A percentile compares a stretch with the other conserved stretches of the same genome.
These are phyloP conservation scores for Casuarina glauca DNA, from an alignment of 306 rosid species.

Conservation along the genomic window DNA sequence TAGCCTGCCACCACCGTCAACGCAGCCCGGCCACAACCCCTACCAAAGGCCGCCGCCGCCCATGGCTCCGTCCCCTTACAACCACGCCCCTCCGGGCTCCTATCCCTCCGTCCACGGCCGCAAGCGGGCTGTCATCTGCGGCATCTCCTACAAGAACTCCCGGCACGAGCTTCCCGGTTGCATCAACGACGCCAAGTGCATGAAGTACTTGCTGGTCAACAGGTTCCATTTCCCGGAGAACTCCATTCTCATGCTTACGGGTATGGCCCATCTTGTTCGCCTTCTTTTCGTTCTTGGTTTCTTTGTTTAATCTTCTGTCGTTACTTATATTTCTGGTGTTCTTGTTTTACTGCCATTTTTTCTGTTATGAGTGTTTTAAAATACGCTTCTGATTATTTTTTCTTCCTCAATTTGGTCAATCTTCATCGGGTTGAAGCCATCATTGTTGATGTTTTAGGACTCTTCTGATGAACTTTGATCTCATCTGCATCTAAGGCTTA, in stretches of 20 bases:
- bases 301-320: too few species aligned
- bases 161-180: constrained; percentile 46
- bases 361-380: too few species aligned
- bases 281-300: too few species aligned
- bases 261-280: constrained; percentile 12
- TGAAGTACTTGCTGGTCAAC: constrained; percentile 50
- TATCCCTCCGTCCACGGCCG: constrained; percentile 28
- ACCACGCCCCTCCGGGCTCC: constrained; percentile 21
- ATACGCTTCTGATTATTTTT: too few species aligned
- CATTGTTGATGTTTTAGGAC: too few species aligned
- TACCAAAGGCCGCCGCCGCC: neutral
- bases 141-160: constrained; percentile 41
- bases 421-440: too few species aligned
- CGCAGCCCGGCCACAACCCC: neutral
- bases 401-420: too few species aligned
- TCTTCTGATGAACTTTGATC: neutral
- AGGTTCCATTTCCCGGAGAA: constrained; percentile 45
- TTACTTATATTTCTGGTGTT: too few species aligned
- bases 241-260: constrained; percentile 48
- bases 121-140: constrained; percentile 54
- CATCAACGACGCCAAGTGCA: constrained; percentile 54
- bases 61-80: constrained; percentile 15
- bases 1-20: neutral
- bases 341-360: too few species aligned
- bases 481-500: neutral